These are phyloP conservation scores for Amoebophrya sp. DNA, from an alignment of 169 alveolate genomes.

Conservation along the genomic window DNA sequence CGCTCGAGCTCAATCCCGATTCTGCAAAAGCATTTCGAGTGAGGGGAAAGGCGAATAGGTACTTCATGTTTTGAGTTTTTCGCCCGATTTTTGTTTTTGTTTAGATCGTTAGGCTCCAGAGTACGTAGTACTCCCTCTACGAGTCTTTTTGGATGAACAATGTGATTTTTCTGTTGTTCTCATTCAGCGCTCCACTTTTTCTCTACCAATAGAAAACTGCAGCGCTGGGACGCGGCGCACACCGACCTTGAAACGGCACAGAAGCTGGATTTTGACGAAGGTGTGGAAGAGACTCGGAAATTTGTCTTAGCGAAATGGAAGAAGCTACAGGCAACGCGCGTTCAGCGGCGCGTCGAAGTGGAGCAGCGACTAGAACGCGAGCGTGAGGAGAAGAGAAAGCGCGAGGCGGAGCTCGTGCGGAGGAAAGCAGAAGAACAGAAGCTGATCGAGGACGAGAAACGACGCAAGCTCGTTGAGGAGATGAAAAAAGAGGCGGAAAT, in stretches of 20 bases:
- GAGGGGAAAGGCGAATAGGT: not conserved
- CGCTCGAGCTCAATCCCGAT: not conserved
- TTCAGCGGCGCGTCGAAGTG: not conserved
- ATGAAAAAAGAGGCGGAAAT: not conserved
- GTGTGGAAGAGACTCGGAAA: not conserved
- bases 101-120: no score
- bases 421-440: no score
- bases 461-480: not conserved
- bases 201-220: not conserved
- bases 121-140: no score
- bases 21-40: not conserved
- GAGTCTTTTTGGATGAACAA: no score
- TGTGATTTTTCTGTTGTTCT: no score
- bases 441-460: not conserved
- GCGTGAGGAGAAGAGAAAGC: not conserved
- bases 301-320: not conserved
- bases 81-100: not conserved
- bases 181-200: no score
- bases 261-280: not conserved
- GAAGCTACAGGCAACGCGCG: not conserved
- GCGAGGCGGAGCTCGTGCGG: not conserved
- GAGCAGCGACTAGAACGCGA: not conserved
- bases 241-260: not conserved
- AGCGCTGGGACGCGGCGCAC: constrained; percentile 18
- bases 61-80: no score